A percentile compares a stretch with the other conserved stretches of the same genome.
Evolutionary conservation across 2,329 filamentous ascomycete species (phyloP).

Genomic region (Coniochaeta sp.): DNA sequence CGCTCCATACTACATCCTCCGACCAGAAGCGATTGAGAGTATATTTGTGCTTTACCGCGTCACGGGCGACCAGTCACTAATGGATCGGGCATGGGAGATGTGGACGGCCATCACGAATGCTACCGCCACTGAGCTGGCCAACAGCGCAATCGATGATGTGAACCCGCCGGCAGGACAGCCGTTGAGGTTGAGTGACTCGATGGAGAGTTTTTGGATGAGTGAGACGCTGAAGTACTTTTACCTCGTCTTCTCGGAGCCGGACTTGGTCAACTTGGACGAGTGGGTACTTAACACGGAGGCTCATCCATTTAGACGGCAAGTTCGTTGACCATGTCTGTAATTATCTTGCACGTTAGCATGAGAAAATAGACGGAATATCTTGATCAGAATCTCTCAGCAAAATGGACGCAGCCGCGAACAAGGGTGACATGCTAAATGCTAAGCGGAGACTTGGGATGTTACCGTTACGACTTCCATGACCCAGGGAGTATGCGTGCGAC

Average conservation of each 20-base stretch:
- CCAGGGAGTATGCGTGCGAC: too few relatives aligned
- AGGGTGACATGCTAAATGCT: too few relatives aligned
- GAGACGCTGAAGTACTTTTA: slow-evolving; percentile 4
- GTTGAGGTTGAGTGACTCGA: slow-evolving; percentile 1
- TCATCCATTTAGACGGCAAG: background rate
- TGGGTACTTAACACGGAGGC: slow-evolving; percentile 4
- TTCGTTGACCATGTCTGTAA: too few relatives aligned
- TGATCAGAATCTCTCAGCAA: too few relatives aligned
- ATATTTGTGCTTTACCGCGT: background rate
- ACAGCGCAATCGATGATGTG: background rate
- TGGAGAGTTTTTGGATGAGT: slow-evolving; percentile 4
- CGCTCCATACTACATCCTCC: background rate
- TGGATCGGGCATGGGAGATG: background rate
- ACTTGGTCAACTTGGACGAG: slow-evolving; percentile 1
- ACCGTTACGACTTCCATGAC: too few relatives aligned
- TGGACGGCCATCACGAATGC: background rate
- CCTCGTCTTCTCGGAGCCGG: slow-evolving; percentile 1
- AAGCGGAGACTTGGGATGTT: too few relatives aligned
- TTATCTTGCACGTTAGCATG: too few relatives aligned
- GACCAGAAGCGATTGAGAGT: background rate
- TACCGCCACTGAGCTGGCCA: background rate
- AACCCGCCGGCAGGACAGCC: background rate
- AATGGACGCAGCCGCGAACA: too few relatives aligned
- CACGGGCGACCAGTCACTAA: background rate
- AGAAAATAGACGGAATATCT: too few relatives aligned